Percentiles rank a stretch among this genome's conserved stretches.
Conservation (phyloP, 2,329 filamentous ascomycete species). For the Cytospora chrysosperma region DNA sequence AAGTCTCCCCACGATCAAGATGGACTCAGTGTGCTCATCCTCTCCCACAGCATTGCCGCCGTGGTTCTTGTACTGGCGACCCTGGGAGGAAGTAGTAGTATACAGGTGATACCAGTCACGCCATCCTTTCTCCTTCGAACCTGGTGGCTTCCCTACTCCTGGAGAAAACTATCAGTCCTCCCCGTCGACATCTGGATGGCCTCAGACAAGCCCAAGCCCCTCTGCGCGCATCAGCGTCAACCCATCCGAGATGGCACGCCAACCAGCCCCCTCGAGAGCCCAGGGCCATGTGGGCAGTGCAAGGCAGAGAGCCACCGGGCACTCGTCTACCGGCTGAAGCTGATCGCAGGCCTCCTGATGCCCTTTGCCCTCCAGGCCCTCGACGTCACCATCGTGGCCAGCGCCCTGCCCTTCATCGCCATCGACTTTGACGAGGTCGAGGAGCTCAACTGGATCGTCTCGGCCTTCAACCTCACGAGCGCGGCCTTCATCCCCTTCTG, state of each 20-base stretch:
- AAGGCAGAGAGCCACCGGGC: conserved; percentile 13
- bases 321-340: conserved; percentile 15
- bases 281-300: conserved; percentile 6
- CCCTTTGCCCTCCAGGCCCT: conserved; percentile 63
- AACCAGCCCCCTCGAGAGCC: background rate
- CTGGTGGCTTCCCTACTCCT: background rate
- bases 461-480: conserved; percentile 65
- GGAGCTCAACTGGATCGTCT: conserved; percentile 69
- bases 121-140: background rate
- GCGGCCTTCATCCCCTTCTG: conserved; percentile 67
- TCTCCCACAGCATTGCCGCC: background rate
- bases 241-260: conserved; percentile 1
- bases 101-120: background rate
- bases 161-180: no score
- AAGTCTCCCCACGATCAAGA: background rate
- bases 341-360: conserved; percentile 47
- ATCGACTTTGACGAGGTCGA: conserved; percentile 59
- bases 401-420: conserved; percentile 62
- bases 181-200: no score
- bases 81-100: background rate
- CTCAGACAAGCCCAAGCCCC: conserved; percentile 4
- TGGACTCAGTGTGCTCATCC: background rate
- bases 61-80: background rate
- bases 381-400: conserved; percentile 58
- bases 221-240: conserved; percentile 9